Conservation (phyloP, 1,139 yeast genomes). For the Taphrina communis region DNA sequence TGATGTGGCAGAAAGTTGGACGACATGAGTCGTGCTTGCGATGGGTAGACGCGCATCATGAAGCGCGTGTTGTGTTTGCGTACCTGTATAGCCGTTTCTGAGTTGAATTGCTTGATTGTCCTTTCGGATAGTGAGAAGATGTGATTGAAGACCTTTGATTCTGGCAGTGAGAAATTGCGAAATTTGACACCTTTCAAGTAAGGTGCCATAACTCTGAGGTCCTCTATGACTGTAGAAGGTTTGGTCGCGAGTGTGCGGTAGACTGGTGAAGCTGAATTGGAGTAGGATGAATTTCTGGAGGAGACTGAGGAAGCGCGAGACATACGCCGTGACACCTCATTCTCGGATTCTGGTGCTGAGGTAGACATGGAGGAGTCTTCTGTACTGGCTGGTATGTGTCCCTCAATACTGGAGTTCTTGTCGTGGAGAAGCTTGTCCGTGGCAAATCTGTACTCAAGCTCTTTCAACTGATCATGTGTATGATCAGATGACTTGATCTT, state of each 20-base stretch:
- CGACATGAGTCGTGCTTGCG: constrained; percentile 74
- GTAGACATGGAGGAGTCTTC: constrained; percentile 23
- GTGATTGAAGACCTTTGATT: constrained; percentile 79
- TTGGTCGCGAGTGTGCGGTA: constrained; percentile 12
- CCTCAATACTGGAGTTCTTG: background rate
- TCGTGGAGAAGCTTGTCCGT: background rate
- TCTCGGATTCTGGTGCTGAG: constrained; percentile 24
- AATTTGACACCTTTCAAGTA: constrained; percentile 77
- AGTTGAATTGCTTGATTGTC: constrained; percentile 65
- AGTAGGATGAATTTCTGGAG: constrained; percentile 24
- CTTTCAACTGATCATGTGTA: background rate
- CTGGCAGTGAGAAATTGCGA: constrained; percentile 82
- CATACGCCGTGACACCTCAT: background rate
- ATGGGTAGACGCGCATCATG: constrained; percentile 86
- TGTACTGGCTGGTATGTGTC: background rate
- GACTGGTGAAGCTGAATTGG: constrained; percentile 6
- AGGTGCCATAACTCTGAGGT: constrained; percentile 58
- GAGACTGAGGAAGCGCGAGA: constrained; percentile 37
- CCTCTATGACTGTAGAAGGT: constrained; percentile 5
- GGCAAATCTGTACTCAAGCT: background rate
- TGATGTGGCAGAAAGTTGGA: constrained; percentile 77
- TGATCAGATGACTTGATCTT: constrained; percentile 61
- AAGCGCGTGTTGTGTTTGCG: constrained; percentile 77
- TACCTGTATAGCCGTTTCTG: constrained; percentile 63
- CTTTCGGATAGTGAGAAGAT: constrained; percentile 87